phyloP scores from a whole-genome alignment of 495 filamentous ascomycete species.

The Schizothecium vesticola region DNA sequence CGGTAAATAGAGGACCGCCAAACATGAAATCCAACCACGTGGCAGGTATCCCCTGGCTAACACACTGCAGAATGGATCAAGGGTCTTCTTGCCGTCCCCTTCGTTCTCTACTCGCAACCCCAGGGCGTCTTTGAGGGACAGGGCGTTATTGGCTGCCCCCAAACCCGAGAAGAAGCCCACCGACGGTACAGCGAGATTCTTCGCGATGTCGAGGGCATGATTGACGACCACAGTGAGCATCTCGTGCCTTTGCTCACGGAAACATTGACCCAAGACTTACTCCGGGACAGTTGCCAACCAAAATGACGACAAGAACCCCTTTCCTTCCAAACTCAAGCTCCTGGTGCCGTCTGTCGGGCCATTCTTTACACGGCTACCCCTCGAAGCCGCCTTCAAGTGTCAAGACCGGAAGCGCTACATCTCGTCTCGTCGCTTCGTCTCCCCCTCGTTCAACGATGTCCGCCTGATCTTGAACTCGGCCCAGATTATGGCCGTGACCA shows the following conservation, averaged over 20 bases:
- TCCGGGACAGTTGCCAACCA: slow-evolving; percentile 60
- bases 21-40: slow-evolving; percentile 11
- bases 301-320: slow-evolving; percentile 46
- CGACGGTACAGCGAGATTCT: slow-evolving; percentile 92
- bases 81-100: slow-evolving; percentile 90
- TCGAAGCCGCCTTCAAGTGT: slow-evolving; percentile 85
- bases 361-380: slow-evolving; percentile 83
- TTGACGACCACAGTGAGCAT: slow-evolving; percentile 81
- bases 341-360: slow-evolving; percentile 83
- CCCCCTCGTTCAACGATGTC: slow-evolving; percentile 96
- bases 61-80: slow-evolving; percentile 54
- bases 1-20: not conserved
- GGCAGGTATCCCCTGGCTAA: not conserved
- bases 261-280: slow-evolving; percentile 1
- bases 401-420: slow-evolving; percentile 83
- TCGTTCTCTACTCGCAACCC: slow-evolving; percentile 93
- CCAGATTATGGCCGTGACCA: slow-evolving; percentile 79
- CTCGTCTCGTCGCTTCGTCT: slow-evolving; percentile 86
- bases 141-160: slow-evolving; percentile 48
- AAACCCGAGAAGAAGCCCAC: slow-evolving; percentile 63
- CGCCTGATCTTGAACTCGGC: slow-evolving; percentile 90
- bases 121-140: slow-evolving; percentile 66
- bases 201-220: slow-evolving; percentile 83
- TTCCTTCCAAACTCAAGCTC: slow-evolving; percentile 84
- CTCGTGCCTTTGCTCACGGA: not conserved